Evolutionary conservation across 2,329 filamentous ascomycete species (phyloP).

Genomic region (Fusarium subtropicale): DNA sequence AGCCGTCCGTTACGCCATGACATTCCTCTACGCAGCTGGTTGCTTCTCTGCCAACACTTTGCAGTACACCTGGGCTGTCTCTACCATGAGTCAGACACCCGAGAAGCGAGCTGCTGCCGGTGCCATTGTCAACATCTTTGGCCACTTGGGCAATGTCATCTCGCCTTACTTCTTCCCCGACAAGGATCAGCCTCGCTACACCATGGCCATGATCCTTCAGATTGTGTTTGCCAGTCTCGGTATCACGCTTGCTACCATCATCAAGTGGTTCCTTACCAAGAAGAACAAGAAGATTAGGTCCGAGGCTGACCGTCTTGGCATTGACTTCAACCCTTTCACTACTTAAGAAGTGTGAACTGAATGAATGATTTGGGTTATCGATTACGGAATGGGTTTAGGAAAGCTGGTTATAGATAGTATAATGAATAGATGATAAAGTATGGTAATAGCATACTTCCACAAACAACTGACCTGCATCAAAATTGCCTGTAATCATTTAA

Average conservation of each 20-base stretch:
- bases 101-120: conserved; percentile 54
- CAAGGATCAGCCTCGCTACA: conserved; percentile 47
- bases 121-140: conserved; percentile 53
- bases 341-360: not conserved
- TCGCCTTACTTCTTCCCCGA: conserved; percentile 55
- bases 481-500: not conserved
- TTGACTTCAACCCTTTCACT: conserved; percentile 34
- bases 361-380: not conserved
- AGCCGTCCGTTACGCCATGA: conserved; percentile 39
- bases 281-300: conserved; percentile 38
- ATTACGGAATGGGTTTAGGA: not conserved
- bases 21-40: conserved; percentile 41
- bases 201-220: conserved; percentile 46
- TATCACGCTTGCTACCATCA: conserved; percentile 7
- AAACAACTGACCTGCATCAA: not conserved
- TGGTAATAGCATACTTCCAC: not conserved
- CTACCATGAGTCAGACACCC: conserved; percentile 51
- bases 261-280: conserved; percentile 34
- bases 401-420: not conserved
- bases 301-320: conserved; percentile 27
- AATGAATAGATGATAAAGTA: not conserved
- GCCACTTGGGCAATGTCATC: conserved; percentile 55
- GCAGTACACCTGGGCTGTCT: conserved; percentile 52
- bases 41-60: conserved; percentile 50
- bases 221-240: conserved; percentile 32